Conservation (phyloP, 345 rosid species). For the Nasturtium officinale region DNA sequence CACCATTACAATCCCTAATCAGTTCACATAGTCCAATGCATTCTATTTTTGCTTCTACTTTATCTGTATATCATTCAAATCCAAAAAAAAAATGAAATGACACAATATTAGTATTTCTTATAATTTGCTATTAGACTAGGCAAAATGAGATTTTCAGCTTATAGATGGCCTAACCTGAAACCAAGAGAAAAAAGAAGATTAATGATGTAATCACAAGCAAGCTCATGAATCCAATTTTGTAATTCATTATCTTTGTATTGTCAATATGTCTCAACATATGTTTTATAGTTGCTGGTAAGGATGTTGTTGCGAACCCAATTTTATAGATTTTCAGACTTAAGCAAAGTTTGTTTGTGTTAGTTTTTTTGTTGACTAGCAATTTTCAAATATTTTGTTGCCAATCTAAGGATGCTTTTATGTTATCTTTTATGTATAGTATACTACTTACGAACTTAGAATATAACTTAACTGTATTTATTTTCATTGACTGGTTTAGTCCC, state of each 20-base stretch:
- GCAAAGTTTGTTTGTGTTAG: not conserved
- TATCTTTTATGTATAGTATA: too few relatives aligned
- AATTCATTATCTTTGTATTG: not conserved
- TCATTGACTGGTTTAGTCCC: not conserved
- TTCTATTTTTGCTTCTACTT: not conserved
- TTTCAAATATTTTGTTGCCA: not conserved
- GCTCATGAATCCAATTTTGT: constrained; percentile 2
- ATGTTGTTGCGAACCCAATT: not conserved
- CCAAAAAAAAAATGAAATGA: not conserved
- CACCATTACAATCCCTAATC: not conserved
- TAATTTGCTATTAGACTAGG: not conserved
- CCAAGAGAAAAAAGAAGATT: not conserved
- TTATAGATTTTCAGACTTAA: not conserved
- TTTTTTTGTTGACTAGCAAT: not conserved
- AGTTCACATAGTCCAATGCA: constrained; percentile 12
- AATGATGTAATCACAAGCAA: not conserved
- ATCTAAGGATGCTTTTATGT: not conserved
- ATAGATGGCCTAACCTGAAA: not conserved
- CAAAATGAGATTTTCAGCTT: not conserved
- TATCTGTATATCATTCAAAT: constrained; percentile 10
- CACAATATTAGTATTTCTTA: not conserved
- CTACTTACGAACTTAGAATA: not conserved
- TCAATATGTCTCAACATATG: not conserved
- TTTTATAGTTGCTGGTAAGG: too few relatives aligned
- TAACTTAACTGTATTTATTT: not conserved